Evolutionary conservation across 108 stramenopile genomes (phyloP).

Genomic region (Stephanodiscus minutulus): DNA sequence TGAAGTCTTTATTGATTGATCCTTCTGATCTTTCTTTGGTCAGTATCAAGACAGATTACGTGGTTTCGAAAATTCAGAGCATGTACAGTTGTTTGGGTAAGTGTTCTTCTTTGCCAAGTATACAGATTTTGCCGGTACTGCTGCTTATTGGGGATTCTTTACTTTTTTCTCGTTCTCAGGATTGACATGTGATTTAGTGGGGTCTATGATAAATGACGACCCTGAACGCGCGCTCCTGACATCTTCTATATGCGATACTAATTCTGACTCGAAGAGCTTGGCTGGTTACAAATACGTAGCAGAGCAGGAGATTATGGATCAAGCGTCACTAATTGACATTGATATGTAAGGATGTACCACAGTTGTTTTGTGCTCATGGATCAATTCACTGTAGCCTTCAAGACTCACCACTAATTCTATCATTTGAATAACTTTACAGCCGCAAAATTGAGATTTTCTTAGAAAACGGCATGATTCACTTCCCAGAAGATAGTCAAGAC

Average conservation of each 20-base stretch:
- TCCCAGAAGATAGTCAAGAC: conserved; percentile 27
- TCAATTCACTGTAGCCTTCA: not conserved
- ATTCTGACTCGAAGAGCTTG: conserved; percentile 18
- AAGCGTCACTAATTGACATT: conserved; percentile 40
- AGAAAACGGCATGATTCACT: conserved; percentile 33
- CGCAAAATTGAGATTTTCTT: conserved; percentile 40
- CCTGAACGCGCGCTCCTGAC: not conserved
- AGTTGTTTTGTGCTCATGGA: not conserved
- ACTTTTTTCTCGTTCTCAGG: conserved; percentile 4
- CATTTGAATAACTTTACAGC: not conserved
- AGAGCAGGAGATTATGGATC: conserved; percentile 13
- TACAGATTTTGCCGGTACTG: not conserved
- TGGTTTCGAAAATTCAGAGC: conserved; percentile 54
- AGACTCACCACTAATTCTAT: not conserved
- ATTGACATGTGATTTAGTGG: conserved; percentile 35
- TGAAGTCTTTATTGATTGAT: conserved; percentile 59
- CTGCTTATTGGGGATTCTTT: not conserved
- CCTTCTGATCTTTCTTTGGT: not conserved
- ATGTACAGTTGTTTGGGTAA: conserved; percentile 70
- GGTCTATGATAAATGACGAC: conserved; percentile 26
- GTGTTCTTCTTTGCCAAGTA: not conserved
- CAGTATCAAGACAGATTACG: conserved; percentile 52
- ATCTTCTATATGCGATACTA: conserved; percentile 25
- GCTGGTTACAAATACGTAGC: conserved; percentile 34
- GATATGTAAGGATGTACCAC: conserved; percentile 9